Conservation (phyloP, 108 stramenopile genomes). For the Craspedostauros australis region DNA sequence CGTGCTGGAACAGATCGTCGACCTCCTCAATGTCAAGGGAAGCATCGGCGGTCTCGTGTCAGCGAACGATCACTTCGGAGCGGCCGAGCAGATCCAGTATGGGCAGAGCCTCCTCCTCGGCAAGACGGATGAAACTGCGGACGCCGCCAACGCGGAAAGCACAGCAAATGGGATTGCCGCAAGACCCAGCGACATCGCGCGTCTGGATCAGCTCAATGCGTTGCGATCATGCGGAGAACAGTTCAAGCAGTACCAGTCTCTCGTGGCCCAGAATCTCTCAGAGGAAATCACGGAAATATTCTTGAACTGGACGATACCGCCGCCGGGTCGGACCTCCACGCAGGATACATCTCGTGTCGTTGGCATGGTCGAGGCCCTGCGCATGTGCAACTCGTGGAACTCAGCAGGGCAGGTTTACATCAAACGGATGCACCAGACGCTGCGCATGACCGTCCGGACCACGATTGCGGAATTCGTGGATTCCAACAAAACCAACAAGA, state of each 20-base stretch:
- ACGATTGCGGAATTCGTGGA: constrained; percentile 84
- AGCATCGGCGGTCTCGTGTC: constrained; percentile 62
- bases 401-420: constrained; percentile 45
- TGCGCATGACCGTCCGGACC: constrained; percentile 82
- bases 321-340: constrained; percentile 4
- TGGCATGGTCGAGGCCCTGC: constrained; percentile 51
- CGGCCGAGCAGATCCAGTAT: constrained; percentile 68
- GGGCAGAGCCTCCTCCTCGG: constrained; percentile 44
- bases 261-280: constrained; percentile 69
- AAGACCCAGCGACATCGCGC: no score
- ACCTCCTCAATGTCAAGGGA: constrained; percentile 61
- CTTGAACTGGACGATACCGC: constrained; percentile 59
- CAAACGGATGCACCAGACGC: constrained; percentile 57
- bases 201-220: constrained; percentile 43
- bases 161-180: constrained; percentile 2
- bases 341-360: constrained; percentile 20
- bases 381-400: constrained; percentile 31
- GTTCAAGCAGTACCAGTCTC: constrained; percentile 71
- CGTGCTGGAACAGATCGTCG: constrained; percentile 45
- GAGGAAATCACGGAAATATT: constrained; percentile 79
- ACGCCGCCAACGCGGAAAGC: background rate
- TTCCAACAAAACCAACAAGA: background rate
- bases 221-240: constrained; percentile 58
- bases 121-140: constrained; percentile 1
- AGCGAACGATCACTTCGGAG: constrained; percentile 65